Conservation (phyloP, 2,329 filamentous ascomycete genomes). For the Diplodia corticola region DNA sequence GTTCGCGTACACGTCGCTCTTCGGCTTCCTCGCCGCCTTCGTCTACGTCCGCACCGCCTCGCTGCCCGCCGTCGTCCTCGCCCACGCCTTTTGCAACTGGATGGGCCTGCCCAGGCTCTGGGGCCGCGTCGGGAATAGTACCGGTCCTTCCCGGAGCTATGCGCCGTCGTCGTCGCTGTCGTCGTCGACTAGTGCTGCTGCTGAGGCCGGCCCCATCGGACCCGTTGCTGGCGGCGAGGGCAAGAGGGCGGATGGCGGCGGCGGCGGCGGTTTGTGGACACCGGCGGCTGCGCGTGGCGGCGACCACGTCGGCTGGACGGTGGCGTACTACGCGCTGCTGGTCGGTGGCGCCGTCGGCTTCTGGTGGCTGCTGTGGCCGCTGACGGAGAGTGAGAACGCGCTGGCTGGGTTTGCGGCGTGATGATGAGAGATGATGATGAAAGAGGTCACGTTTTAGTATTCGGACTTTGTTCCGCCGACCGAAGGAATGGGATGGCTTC, state of each 20-base stretch:
- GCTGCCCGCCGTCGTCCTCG: constrained; percentile 69
- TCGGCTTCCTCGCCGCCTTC: constrained; percentile 92
- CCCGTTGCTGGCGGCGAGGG: constrained; percentile 29
- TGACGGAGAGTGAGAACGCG: constrained; percentile 65
- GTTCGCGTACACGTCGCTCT: constrained; percentile 86
- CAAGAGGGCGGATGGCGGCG: constrained; percentile 30
- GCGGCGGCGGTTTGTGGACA: no score
- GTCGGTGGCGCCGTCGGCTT: constrained; percentile 71
- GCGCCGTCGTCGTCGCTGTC: no score
- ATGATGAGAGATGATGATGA: no score
- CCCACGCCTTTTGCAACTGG: constrained; percentile 89
- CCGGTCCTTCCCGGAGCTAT: no score
- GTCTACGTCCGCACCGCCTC: constrained; percentile 83
- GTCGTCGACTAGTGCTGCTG: constrained; percentile 24
- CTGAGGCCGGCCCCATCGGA: constrained; percentile 37
- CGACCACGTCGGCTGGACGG: constrained; percentile 62
- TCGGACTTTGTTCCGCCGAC: neutral
- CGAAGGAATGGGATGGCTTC: no score
- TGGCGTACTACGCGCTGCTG: constrained; percentile 76
- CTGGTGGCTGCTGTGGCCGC: constrained; percentile 66
- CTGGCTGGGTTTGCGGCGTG: constrained; percentile 35
- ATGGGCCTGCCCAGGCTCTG: constrained; percentile 86
- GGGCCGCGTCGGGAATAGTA: constrained; percentile 73
- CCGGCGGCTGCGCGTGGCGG: constrained; percentile 27
- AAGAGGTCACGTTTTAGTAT: neutral